Evolutionary conservation across 1,284 basidiomycete genomes (phyloP).

Genomic region (Leccinum pseudoinsigne): DNA sequence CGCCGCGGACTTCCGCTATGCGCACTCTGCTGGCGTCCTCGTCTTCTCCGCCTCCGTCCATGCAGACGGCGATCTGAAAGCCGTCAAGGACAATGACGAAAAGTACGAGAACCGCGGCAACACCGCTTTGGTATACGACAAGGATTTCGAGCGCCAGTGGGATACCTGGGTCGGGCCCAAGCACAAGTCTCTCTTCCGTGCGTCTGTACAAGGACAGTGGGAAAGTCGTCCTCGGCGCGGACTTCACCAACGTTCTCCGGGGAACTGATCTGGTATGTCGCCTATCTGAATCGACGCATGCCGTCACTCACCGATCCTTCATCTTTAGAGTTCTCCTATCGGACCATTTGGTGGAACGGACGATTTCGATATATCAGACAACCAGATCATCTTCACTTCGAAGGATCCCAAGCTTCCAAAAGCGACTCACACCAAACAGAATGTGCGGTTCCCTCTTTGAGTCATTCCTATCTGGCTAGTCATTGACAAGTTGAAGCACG

Average conservation of each 20-base stretch:
- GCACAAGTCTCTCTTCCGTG: constrained; percentile 67
- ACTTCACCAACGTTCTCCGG: constrained; percentile 61
- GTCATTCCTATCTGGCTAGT: too few relatives aligned
- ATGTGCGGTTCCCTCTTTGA: too few relatives aligned
- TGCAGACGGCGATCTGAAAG: constrained; percentile 66
- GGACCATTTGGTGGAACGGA: constrained; percentile 80
- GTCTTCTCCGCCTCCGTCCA: constrained; percentile 82
- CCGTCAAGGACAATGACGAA: constrained; percentile 67
- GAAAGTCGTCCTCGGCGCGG: constrained; percentile 52
- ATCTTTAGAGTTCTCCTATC: constrained; percentile 63
- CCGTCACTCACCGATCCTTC: constrained; percentile 4
- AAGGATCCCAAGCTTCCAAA: constrained; percentile 75
- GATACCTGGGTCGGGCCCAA: constrained; percentile 84
- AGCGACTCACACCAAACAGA: constrained; percentile 53
- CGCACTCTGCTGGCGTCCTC: constrained; percentile 46
- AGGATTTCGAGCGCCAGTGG: constrained; percentile 83
- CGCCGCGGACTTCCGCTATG: constrained; percentile 71
- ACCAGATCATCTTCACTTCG: constrained; percentile 77
- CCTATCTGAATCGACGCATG: constrained; percentile 1
- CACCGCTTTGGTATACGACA: constrained; percentile 78
- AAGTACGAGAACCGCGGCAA: constrained; percentile 72
- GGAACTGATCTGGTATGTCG: constrained; percentile 61
- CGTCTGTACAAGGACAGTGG: constrained; percentile 48
- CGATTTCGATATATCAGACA: constrained; percentile 73
- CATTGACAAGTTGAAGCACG: neutral